Evolutionary conservation across 208 protist genomes (phyloP), one percentile per base, ranked within the genome.

Genomic region (Wallacemonas collosoma): DNA sequence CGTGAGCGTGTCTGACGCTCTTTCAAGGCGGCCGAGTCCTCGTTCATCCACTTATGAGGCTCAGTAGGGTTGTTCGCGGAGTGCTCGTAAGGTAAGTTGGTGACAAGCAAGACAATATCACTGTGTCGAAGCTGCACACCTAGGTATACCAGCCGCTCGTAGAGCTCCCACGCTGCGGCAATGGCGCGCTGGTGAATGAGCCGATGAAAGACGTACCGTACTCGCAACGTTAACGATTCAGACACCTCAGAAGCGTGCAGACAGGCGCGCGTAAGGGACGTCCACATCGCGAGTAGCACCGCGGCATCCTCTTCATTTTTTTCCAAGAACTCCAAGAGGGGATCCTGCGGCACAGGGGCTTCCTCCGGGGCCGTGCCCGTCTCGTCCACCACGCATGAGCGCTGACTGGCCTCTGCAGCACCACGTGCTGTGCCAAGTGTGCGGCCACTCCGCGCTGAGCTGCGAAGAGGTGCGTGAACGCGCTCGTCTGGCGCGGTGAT

Each of bases 251-350:
- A 91, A 26, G 84, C 86, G 70, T 90, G 86, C 43, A 93, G 75
- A 56, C 91, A 95, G 68, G 87, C 83, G 66, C 91, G 88, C 57
- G 84, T 79, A 40, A 95, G 70, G 0, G 88, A 91, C 2, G 87
- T 91, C 88, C 88, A 93, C 87, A 91, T 93, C 57, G 85, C 88
- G 12, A 95, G 81, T 47, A 95, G 48, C n/a, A 87, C 48, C 17
- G 79, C 88, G 1, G 81, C 88, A 17, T 95, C 88, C 40, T 93
- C 88, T 9, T 90, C 81, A 70, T 93, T 81, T 15, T 73, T 69
- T 50, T 90, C 82, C 1, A 95, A 72, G 74, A 93, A 93, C 2
- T 81, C 78, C 0, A 93, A 55, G 17, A 95, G 62, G 1, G 88
- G 82, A 62, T 95, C 86, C 17, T 58, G 54, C 15, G 54, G 35